Conservation (phyloP, 2,329 filamentous ascomycete species). For the Paraphoma sp. region DNA sequence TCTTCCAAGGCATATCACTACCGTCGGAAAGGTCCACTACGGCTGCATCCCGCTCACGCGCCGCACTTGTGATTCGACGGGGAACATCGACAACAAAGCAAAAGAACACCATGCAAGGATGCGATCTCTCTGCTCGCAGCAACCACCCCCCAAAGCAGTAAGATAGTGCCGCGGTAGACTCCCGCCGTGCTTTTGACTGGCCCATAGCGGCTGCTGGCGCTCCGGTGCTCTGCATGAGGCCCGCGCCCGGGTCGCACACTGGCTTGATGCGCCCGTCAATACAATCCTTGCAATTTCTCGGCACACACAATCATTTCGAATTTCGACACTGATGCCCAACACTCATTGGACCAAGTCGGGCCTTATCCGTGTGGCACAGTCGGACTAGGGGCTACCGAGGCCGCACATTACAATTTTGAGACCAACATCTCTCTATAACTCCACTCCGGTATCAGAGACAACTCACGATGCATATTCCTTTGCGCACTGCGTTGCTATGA, state of each 20-base stretch:
- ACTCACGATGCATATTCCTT: constrained; percentile 46
- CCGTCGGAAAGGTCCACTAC: constrained; percentile 33
- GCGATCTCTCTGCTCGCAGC: constrained; percentile 35
- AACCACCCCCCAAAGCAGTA: constrained; percentile 35
- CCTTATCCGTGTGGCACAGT: constrained; percentile 26
- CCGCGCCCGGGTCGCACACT: constrained; percentile 26
- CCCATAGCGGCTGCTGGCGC: constrained; percentile 32
- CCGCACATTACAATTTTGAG: constrained; percentile 36
- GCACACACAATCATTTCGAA: constrained; percentile 45
- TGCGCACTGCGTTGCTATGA: constrained; percentile 34
- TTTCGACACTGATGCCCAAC: constrained; percentile 29
- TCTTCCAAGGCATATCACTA: constrained; percentile 22
- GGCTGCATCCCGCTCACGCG: constrained; percentile 36
- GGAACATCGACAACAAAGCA: constrained; percentile 40
- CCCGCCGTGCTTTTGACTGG: constrained; percentile 33
- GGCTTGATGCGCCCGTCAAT: constrained; percentile 37
- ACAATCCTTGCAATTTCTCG: constrained; percentile 40
- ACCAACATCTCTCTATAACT: constrained; percentile 29
- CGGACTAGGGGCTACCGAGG: constrained; percentile 32
- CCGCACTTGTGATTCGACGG: constrained; percentile 39
- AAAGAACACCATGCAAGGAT: constrained; percentile 36
- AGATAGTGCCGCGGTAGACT: constrained; percentile 30
- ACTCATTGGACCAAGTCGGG: constrained; percentile 37
- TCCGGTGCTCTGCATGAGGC: constrained; percentile 44
- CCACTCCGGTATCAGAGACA: constrained; percentile 41